These are phyloP conservation scores for Vitis amurensis DNA, from an alignment of 164 flowering plant species.

Conservation along the genomic window DNA sequence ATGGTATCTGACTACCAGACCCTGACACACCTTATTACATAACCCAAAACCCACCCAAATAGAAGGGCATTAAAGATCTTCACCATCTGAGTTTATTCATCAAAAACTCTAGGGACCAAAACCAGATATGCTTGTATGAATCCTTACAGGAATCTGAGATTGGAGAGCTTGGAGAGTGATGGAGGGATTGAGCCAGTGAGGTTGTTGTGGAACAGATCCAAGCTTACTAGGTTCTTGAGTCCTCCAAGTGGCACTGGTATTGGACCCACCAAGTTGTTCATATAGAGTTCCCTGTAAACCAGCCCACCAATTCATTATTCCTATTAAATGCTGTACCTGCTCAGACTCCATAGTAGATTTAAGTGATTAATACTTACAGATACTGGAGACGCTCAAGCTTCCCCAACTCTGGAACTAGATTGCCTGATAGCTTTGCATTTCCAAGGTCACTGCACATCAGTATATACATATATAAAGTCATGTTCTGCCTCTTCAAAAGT, in stretches of 20 bases:
- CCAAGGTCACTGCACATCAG: slow-evolving; percentile 64
- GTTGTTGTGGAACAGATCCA: slow-evolving; percentile 76
- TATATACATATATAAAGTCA: background rate
- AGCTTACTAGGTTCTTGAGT: slow-evolving; percentile 61
- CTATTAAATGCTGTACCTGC: background rate
- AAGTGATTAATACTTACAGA: slow-evolving; percentile 46
- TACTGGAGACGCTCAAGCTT: slow-evolving; percentile 66
- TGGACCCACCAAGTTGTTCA: slow-evolving; percentile 59
- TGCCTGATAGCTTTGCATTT: slow-evolving; percentile 72
- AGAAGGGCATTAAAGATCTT: background rate
- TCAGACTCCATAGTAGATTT: background rate
- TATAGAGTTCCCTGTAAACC: slow-evolving; percentile 67
- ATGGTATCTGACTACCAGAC: background rate
- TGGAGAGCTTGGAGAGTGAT: slow-evolving; percentile 57
- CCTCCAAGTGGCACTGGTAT: slow-evolving; percentile 70
- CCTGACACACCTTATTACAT: too few species aligned
- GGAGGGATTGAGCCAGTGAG: slow-evolving; percentile 73
- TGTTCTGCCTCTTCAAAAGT: background rate
- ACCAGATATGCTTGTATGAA: too few species aligned
- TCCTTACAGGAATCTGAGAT: slow-evolving; percentile 63
- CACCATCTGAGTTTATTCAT: background rate
- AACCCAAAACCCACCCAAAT: too few species aligned
- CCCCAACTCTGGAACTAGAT: slow-evolving; percentile 67
- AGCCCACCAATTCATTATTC: background rate
- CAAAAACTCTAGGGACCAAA: too few species aligned